A percentile compares a stretch with the other conserved stretches of the same genome.
These are phyloP conservation scores for Saccharomycopsis hybrid DNA, from an alignment of 1,139 yeast species.

Conservation along the genomic window DNA sequence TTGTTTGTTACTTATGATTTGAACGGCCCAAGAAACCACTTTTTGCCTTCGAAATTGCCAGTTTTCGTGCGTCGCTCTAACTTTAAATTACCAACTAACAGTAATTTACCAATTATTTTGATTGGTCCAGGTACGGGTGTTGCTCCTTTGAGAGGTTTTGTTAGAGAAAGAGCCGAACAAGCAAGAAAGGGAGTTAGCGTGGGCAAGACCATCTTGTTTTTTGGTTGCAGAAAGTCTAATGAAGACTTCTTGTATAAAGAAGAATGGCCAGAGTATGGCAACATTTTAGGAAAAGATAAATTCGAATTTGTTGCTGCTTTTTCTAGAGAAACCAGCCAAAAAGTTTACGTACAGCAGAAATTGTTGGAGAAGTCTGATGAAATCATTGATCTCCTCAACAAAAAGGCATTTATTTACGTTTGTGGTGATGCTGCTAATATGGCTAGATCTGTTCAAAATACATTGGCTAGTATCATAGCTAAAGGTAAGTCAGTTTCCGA, in stretches of 20 bases:
- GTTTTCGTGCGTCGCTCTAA: conserved; percentile 93
- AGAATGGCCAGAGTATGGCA: conserved; percentile 76
- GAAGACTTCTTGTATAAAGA: conserved; percentile 80
- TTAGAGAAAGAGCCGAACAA: conserved; percentile 70
- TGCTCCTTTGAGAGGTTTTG: conserved; percentile 93
- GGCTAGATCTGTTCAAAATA: conserved; percentile 92
- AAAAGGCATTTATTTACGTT: conserved; percentile 75
- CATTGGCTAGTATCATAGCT: conserved; percentile 59
- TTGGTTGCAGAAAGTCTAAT: conserved; percentile 70
- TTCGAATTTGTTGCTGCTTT: conserved; percentile 80
- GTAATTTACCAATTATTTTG: conserved; percentile 79
- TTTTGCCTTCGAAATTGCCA: conserved; percentile 54
- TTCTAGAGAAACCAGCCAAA: conserved; percentile 64
- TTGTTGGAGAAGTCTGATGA: conserved; percentile 50
- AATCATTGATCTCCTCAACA: conserved; percentile 52
- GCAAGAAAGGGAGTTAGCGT: conserved; percentile 46
- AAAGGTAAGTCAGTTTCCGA: conserved; percentile 51
- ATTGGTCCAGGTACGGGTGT: conserved; percentile 99
- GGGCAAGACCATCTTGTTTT: conserved; percentile 74
- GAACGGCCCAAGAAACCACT: conserved; percentile 72
- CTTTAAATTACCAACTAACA: conserved; percentile 87
- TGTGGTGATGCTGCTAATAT: conserved; percentile 96
- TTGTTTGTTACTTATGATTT: conserved; percentile 44
- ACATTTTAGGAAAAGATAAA: conserved; percentile 48
- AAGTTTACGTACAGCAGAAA: conserved; percentile 85